Evolutionary conservation across 2,329 filamentous ascomycete genomes (phyloP), one percentile per base, ranked within the genome.

Genomic region (Aspergillus fischeri): DNA sequence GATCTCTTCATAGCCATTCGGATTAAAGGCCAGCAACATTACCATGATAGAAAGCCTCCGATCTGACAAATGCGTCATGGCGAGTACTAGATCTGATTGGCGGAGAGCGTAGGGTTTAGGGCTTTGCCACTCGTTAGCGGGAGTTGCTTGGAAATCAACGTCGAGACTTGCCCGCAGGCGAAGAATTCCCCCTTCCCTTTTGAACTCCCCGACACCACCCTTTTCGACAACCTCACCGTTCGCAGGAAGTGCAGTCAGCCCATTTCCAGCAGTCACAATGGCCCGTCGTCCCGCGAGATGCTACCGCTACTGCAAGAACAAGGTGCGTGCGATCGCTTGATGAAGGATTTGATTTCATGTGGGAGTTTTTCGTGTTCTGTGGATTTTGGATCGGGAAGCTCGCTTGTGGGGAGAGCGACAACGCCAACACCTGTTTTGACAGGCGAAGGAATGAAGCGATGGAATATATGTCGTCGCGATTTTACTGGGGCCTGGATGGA

Each of bases 241-340:
- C 76, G 76, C 74, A 78, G 71, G 74, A 78, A 78, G 73, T 76
- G 75, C 76, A 69, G 64, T 65, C 62, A 66, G 67, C 73, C 68
- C 70, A 75, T 78, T 75, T 79, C 77, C 78, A 78, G 76, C 77
- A 76, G 86, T 88, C 88, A 92, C 88, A 85, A 99, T 99, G 94
- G 94, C 94, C 78, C 92, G 94, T 83, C 92, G 94, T 90, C 94
- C 94, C 78, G 94, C 94, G 78, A 90, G 94, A 86, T 99, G 94
- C 86, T 99, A 96, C 88, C 89, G 94, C 78, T 99, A 99, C 90
- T 99, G 94, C 92, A 99, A 99, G 91, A 99, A 97, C 89, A 97
- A 97, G 92, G 92, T 96, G 79, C 82, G 89, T 60, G 35, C 57
- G 63, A 65, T 58, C 10, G 51, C 53, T 57, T 52, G 59, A 63